Base-by-base conservation (phyloP, 2,329 filamentous ascomycete genomes). In the Periglandula ipomoeae region DNA sequence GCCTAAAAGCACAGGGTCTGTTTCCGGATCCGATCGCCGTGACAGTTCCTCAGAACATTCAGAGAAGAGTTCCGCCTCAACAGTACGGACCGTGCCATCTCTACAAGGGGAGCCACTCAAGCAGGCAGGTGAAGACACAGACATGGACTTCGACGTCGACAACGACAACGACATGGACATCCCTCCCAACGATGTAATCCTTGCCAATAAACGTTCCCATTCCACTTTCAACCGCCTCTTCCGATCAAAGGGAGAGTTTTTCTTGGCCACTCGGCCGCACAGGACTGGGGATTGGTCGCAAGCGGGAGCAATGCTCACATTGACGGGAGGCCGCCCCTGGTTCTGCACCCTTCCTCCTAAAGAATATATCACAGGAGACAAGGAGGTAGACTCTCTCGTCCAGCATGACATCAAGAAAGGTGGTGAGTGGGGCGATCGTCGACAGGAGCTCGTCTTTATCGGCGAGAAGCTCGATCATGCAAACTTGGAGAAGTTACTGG, bases 391-490 rank as follows among this genome's bases (percentile, higher is more conserved):
- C 30, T 66, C 67, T 6, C 72, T 76, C 0, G 70, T 77, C 11
- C 58, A 65, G 38, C 69, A 75, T 48, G 74, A 78, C 54, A 71
- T 78, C 20, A 58, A 66, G 6, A 72, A 74, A 23, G 74, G 75
- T 5, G 78, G 76, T 0, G 72, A 78, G 50, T 87, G 82, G 81
- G 84, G 82, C 1, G 84, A 88, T 55, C 71, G 84, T 1, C 70
- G 84, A 2, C 84, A 88, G 59, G 84, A 88, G 61, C 61, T 88
- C 6, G 84, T 88, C 3, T 85, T 88, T 52, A 87, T 89, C 50
- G 84, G 84, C 0, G 82, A 87, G 61, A 71, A 72, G 5, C 69
- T 88, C 13, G 71, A 85, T 44, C 58, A 70, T 1, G 58, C 61
- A 5, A 71, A 67, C 0, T 65, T 88, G 15, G 75, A 72, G 22